Percentiles rank a stretch among this genome's conserved stretches.
Conservation (phyloP, 352 stramenopile species). For the Blastocystis sp. region DNA sequence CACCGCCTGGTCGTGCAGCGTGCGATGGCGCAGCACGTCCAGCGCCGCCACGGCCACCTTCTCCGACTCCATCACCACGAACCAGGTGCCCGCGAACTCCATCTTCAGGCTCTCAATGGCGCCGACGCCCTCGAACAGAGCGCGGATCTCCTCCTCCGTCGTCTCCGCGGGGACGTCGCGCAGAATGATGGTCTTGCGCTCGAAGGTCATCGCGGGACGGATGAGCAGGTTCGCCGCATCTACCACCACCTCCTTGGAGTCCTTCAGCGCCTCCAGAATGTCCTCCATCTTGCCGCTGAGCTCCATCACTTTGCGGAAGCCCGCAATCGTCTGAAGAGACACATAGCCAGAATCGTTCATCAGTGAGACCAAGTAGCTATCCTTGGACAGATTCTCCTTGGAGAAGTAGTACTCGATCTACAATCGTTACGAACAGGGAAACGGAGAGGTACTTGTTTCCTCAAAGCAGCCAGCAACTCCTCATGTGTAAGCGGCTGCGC, state of each 20-base stretch:
- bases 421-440: background rate
- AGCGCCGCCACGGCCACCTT: background rate
- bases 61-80: constrained; percentile 9
- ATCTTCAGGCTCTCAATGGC: constrained; percentile 36
- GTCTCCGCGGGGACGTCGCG: constrained; percentile 25
- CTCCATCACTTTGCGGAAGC: constrained; percentile 41
- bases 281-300: constrained; percentile 58
- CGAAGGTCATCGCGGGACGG: constrained; percentile 31
- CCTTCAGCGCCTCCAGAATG: constrained; percentile 52
- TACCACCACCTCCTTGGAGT: constrained; percentile 13
- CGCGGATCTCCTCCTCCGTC: background rate
- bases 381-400: constrained; percentile 53
- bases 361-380: constrained; percentile 49
- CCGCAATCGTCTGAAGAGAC: constrained; percentile 38
- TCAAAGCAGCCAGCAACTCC: constrained; percentile 41
- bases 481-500: constrained; percentile 5
- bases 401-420: constrained; percentile 67
- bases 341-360: constrained; percentile 67
- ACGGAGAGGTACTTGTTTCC: constrained; percentile 10
- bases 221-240: constrained; percentile 26
- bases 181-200: constrained; percentile 61
- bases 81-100: background rate
- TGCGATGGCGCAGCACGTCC: background rate
- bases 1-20: constrained; percentile 13
- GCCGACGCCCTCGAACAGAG: constrained; percentile 5